Base-by-base conservation (phyloP, 179 eudicot genomes). In the Camellia oleifera region DNA sequence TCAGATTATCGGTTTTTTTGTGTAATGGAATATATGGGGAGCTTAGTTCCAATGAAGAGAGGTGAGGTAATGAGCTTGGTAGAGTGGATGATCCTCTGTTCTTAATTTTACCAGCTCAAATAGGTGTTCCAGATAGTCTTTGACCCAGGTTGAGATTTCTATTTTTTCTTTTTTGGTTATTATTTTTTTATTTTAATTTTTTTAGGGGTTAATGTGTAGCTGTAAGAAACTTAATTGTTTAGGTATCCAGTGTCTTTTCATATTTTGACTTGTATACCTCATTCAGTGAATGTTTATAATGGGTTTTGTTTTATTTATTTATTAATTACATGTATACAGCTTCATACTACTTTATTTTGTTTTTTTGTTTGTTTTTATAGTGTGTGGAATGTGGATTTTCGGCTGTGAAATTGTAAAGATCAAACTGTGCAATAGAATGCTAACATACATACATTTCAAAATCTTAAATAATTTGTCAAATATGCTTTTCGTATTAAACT, bases 191-290 rank as follows among this genome's bases (percentile, higher is more conserved):
- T 26, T 26, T 26, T 26, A 26, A 32, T 32, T 52, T 6, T 72
- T 18, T 52, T 56, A 17, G 7, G 57, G 5, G 17, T 71, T 71
- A 71, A n/a, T 71, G 42, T 72, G 8, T 20, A 9, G 57, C 23
- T 50, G 60, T 20, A 10, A 72, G 17, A 50, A 48, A 40, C n/a
- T 71, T 10, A 71, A 48, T 48, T 18, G 60, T 32, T 50, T 17
- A 4, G 12, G 3, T 8, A 18, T 32, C 40, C 40, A 32, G 40
- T 32, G 40, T 32, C 40, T 32, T 1, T 32, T 32, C 40, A 32
- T 32, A 20, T 48, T 50, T 56, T 72, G 54, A 48, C 75, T 72
- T 72, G n/a, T 18, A 18, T 71, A 71, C 14, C 75, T 50, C 17
- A 14, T 72, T 11, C 4, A 20, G 26, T n/a, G 4, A 20, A 48